Conservation (phyloP, 805 yeast species). For the Candida suzukii region DNA sequence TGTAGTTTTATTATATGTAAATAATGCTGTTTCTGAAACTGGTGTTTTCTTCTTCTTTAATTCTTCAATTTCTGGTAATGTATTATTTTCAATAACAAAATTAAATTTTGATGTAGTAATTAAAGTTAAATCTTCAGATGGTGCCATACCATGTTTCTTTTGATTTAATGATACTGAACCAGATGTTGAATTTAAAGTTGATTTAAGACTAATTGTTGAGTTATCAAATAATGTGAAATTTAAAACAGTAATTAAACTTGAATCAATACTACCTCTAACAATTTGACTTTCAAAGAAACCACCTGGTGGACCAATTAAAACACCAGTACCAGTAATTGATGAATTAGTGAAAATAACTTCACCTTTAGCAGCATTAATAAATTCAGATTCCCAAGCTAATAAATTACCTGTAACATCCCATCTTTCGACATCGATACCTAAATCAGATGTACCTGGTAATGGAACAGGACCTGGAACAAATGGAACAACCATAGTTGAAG, state of each 20-base stretch:
- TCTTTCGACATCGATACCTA: constrained; percentile 4
- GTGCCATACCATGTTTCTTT: constrained; percentile 6
- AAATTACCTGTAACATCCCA: constrained; percentile 25
- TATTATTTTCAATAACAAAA: constrained; percentile 4
- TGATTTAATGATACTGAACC: constrained; percentile 9
- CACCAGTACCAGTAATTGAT: constrained; percentile 14
- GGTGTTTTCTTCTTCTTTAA: background rate
- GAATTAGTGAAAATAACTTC: constrained; percentile 11
- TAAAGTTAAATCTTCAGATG: constrained; percentile 5
- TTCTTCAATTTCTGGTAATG: constrained; percentile 2
- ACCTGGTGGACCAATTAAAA: constrained; percentile 19
- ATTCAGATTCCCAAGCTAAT: constrained; percentile 19
- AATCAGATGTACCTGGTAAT: constrained; percentile 8
- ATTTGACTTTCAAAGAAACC: constrained; percentile 18
- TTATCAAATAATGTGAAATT: constrained; percentile 22
- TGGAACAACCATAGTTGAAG: constrained; percentile 11
- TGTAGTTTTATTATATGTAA: constrained; percentile 5
- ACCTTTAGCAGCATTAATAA: constrained; percentile 13
- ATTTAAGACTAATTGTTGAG: constrained; percentile 13
- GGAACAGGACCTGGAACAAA: constrained; percentile 16
- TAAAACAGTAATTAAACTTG: constrained; percentile 14
- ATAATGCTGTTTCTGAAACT: constrained; percentile 1
- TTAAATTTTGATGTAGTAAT: constrained; percentile 4
- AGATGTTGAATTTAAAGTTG: constrained; percentile 11
- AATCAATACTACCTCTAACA: constrained; percentile 11